phyloP scores from a whole-genome alignment of 495 filamentous ascomycete genomes.

The Penicillium egyptiacum region DNA sequence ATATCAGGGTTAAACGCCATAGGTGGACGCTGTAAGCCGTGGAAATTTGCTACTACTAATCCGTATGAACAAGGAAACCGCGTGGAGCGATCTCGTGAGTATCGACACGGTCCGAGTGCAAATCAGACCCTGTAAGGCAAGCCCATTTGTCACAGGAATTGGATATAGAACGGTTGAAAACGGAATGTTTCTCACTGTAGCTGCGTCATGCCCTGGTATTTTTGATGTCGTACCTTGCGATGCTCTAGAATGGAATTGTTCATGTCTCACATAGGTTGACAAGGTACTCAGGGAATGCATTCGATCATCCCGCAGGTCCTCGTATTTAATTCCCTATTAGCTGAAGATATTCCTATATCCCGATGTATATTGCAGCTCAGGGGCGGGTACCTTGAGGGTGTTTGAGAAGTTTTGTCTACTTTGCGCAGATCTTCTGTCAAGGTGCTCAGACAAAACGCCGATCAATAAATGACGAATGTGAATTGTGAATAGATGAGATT shows the following conservation, averaged over 20 bases:
- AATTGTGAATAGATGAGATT: background rate
- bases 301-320: slow-evolving; percentile 3
- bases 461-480: slow-evolving; percentile 12
- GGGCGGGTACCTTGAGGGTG: slow-evolving; percentile 37
- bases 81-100: slow-evolving; percentile 5
- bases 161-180: slow-evolving; percentile 20
- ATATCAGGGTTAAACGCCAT: background rate
- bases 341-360: background rate
- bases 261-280: background rate
- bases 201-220: slow-evolving; percentile 21
- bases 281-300: slow-evolving; percentile 7
- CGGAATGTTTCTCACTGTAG: slow-evolving; percentile 15
- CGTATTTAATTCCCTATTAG: background rate
- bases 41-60: background rate
- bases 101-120: background rate
- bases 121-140: slow-evolving; percentile 2
- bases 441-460: slow-evolving; percentile 13
- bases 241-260: slow-evolving; percentile 9
- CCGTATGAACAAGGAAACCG: slow-evolving; percentile 12
- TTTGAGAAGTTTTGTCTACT: slow-evolving; percentile 41
- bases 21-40: slow-evolving; percentile 22
- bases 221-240: background rate
- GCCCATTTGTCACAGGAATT: slow-evolving; percentile 9
- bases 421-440: slow-evolving; percentile 26
- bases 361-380: background rate